These are phyloP conservation scores for Psilocybe sp. DNA, from an alignment of 768 basidiomycete genomes.

Conservation along the genomic window DNA sequence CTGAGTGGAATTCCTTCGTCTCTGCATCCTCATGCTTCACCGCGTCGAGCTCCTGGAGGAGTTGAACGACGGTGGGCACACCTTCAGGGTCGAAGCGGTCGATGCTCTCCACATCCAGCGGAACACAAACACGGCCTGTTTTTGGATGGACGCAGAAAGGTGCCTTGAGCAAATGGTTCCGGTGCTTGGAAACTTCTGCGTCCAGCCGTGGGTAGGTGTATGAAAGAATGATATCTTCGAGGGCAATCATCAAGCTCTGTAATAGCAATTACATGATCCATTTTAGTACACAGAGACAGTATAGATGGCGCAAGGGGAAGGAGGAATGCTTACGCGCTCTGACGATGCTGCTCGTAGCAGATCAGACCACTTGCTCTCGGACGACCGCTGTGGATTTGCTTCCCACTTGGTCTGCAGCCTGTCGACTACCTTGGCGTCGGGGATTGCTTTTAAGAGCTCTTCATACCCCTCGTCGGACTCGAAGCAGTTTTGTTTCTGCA, in stretches of 20 bases:
- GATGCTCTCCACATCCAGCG: conserved; percentile 73
- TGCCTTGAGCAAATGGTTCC: conserved; percentile 96
- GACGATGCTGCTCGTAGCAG: conserved; percentile 36
- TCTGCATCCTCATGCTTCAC: conserved; percentile 27
- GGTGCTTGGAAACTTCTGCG: conserved; percentile 94
- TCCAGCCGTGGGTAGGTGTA: conserved; percentile 97
- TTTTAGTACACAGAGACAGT: conserved; percentile 1
- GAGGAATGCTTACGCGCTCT: conserved; percentile 34
- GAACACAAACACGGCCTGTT: conserved; percentile 94
- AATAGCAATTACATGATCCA: conserved; percentile 5
- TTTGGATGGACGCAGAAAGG: conserved; percentile 97
- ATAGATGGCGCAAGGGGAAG: not conserved
- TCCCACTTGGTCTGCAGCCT: conserved; percentile 61
- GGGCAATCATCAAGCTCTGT: conserved; percentile 40
- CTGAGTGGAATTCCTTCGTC: conserved; percentile 45
- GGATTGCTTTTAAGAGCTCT: conserved; percentile 69
- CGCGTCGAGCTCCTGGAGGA: conserved; percentile 77
- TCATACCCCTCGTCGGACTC: conserved; percentile 66
- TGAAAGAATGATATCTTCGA: conserved; percentile 88
- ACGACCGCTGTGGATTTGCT: conserved; percentile 46
- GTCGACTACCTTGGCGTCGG: conserved; percentile 51
- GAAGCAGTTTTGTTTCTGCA: conserved; percentile 87
- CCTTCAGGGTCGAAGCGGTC: conserved; percentile 79
- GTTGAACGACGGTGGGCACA: conserved; percentile 84
- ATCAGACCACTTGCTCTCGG: conserved; percentile 74